Evolutionary conservation across 495 filamentous ascomycete genomes (phyloP), one percentile per base, ranked within the genome.

Genomic region (Hypoxylon lenormandii): DNA sequence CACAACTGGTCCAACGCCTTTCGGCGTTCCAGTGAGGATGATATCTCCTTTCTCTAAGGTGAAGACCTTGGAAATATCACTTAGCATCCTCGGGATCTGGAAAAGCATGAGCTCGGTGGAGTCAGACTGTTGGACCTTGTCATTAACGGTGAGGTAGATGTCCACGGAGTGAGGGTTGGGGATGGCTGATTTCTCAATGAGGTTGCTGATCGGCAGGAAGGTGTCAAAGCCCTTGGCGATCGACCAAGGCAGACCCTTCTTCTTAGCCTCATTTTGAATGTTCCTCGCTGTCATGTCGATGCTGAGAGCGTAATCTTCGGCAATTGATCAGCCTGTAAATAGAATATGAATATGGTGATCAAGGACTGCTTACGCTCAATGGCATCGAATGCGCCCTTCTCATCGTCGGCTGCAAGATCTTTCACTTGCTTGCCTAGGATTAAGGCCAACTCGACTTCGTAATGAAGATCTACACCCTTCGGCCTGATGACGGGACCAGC

Each of bases 191-290:
- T 93, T 95, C 42, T 86, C 78, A 64, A 98, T 97, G 57, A 89
- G 83, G 40, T 89, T 80, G 66, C 87, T 90, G 62, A 98, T 84
- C 47, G 95, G 95, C 8, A 94, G 84, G 83, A 98, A 98, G 18
- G 95, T 98, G 74, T 98, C 96, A 77, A 97, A 97, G 38, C 96
- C 96, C 81, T 98, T 98, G 62, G 90, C 88, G 64, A 97, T 95
- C 57, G 89, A 86, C 95, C 95, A 98, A 13, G 95, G 95, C n/a
- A 97, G 87, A 13, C 94, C 92, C 82, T 96, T 96, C 80, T 91
- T 92, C 85, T 97, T 98, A 57, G 93, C 95, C 80, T 96, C 90
- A 64, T 97, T 91, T 82, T 98, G 95, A 42, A 91, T 85, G 77
- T 97, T 96, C 64, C 93, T 90, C 3, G 90, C 93, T 5, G 93